These are phyloP conservation scores for Clausena lansium DNA, from an alignment of 345 rosid genomes.

Conservation along the genomic window DNA sequence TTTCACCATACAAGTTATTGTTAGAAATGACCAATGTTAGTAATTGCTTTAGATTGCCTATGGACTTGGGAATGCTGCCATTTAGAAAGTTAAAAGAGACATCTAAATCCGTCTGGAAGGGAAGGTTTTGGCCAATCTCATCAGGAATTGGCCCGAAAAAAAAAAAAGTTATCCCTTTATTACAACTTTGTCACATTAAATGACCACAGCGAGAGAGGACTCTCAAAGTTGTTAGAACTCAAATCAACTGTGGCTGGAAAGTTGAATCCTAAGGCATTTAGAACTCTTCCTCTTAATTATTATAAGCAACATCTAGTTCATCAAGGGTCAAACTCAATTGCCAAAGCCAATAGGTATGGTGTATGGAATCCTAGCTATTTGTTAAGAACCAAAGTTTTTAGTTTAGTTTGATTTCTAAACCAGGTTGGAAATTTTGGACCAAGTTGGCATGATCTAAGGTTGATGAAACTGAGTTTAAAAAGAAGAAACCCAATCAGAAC, in stretches of 20 bases:
- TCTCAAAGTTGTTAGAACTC: constrained; percentile 17
- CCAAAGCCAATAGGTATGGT: constrained; percentile 27
- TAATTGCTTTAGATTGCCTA: constrained; percentile 5
- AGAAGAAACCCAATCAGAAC: constrained; percentile 25
- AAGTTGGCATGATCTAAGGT: not conserved
- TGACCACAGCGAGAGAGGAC: constrained; percentile 19
- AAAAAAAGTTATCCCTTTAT: constrained; percentile 12
- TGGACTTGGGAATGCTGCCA: constrained; percentile 24
- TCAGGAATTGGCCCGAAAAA: constrained; percentile 16
- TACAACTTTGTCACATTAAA: constrained; percentile 7
- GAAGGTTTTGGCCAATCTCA: not conserved
- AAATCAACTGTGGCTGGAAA: not conserved
- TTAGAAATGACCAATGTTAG: constrained; percentile 18
- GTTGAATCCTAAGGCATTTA: not conserved
- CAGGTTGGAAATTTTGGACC: constrained; percentile 30
- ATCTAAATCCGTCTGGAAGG: not conserved
- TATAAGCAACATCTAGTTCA: constrained; percentile 11
- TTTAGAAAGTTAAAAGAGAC: constrained; percentile 22
- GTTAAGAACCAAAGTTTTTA: constrained; percentile 4
- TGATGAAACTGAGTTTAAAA: constrained; percentile 8
- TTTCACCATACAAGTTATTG: constrained; percentile 17
- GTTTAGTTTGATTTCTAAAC: constrained; percentile 21
- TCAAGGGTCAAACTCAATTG: not conserved
- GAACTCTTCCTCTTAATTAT: not conserved
- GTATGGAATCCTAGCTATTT: constrained; percentile 13